phyloP scores from a whole-genome alignment of 257 asterid species.

The Thymus mandschuricus region DNA sequence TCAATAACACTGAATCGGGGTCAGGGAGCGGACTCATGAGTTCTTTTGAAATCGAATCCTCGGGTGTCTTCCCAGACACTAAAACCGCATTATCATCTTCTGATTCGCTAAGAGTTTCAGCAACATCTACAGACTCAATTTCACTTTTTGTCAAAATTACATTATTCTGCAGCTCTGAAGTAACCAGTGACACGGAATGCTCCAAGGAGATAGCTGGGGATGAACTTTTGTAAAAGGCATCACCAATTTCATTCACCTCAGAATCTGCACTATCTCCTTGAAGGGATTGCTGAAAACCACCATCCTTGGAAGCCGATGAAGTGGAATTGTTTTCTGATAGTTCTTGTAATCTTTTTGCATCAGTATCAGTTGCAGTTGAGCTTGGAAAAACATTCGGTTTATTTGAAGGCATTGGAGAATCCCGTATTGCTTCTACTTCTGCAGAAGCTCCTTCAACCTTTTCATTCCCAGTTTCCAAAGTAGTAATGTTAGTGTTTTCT shows the following conservation, averaged over 20 bases:
- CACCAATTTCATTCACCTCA: slow-evolving; percentile 12
- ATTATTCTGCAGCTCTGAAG: slow-evolving; percentile 27
- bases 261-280: slow-evolving; percentile 17
- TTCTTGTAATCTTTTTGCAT: slow-evolving; percentile 29
- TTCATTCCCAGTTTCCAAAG: slow-evolving; percentile 34
- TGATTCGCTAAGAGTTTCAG: slow-evolving; percentile 9
- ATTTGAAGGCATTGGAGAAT: slow-evolving; percentile 20
- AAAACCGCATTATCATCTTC: slow-evolving; percentile 18
- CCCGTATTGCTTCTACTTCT: slow-evolving; percentile 33
- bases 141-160: slow-evolving; percentile 16
- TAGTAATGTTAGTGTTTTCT: slow-evolving; percentile 27
- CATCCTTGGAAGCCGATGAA: slow-evolving; percentile 30
- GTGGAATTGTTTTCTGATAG: slow-evolving; percentile 26
- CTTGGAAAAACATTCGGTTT: slow-evolving; percentile 29
- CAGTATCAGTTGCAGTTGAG: slow-evolving; percentile 31
- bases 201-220: slow-evolving; percentile 13
- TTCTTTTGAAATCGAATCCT: background rate
- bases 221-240: slow-evolving; percentile 9
- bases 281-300: slow-evolving; percentile 23
- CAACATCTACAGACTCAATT: slow-evolving; percentile 31
- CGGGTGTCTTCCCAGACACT: background rate
- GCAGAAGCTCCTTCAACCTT: slow-evolving; percentile 33
- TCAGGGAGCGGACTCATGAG: background rate
- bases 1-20: slow-evolving; percentile 25
- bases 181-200: slow-evolving; percentile 8